Evolutionary conservation across 176 grass and related monocot species (phyloP), one percentile per base, ranked within the genome.

Genomic region (Ensete glaucum): DNA sequence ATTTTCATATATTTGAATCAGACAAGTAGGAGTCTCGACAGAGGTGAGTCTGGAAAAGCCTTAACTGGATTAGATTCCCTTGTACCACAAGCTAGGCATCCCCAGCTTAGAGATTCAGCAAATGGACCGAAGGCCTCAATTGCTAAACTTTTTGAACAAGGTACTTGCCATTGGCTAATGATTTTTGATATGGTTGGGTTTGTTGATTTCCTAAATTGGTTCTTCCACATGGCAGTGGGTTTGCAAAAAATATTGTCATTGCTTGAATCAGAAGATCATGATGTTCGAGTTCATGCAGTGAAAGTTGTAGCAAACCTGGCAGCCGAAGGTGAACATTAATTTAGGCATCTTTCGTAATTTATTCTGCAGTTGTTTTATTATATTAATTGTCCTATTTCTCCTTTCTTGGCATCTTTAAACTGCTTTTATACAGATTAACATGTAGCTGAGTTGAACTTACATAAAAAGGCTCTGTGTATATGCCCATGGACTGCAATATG

Each of bases 271-370:
- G 96, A 99, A 72, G 96, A 99, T 66, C 86, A 84, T 66, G 96
- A 99, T 88, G 91, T 99, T 71, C 96, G 91, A 69, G 83, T 99
- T 85, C 96, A 99, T 81, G 96, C 96, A 14, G 96, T 99, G 26
- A 99, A 99, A 88, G 96, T 99, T 78, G 96, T 99, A 0, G 96
- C 96, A 43, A 99, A 99, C 83, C 83, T 99, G 57, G 96, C 96
- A 73, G 96, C 96, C 82, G 96, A 99, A 95, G 96, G 96, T 99
- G 71, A 60, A 64, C 71, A 64, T 74, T 63, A 34, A 53, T 17
- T 80, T 74, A 12, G 2, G 72, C 2, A 10, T 50, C 43, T 20
- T 50, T 70, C 12, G 21, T 9, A 17, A 49, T 70, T 34, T 10
- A 49, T 69, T 19, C 9, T 49, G 19, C 19, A 50, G n/a, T 23